phyloP scores from a whole-genome alignment of 2,329 filamentous ascomycete species.

The Ascomycota sp. region DNA sequence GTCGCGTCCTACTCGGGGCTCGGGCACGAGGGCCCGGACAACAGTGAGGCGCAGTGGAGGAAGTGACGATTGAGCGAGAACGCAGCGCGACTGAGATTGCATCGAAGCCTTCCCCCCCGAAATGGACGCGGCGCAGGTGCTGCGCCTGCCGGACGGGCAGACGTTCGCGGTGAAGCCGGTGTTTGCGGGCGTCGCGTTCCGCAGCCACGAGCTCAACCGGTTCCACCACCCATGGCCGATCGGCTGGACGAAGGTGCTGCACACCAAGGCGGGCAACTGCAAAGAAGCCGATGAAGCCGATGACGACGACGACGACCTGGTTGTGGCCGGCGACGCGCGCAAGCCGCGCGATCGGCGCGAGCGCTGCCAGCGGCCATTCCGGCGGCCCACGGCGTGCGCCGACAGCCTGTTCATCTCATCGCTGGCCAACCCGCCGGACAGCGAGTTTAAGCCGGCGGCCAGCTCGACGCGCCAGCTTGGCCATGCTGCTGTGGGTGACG shows the following conservation, averaged over 20 bases:
- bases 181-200: slow-evolving; percentile 85
- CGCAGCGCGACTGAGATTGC: too few relatives aligned
- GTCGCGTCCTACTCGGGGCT: slow-evolving; percentile 54
- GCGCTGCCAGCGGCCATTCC: slow-evolving; percentile 25
- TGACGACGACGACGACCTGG: slow-evolving; percentile 7
- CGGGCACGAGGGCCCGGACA: slow-evolving; percentile 36
- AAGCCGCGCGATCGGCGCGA: too few relatives aligned
- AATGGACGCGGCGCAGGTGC: slow-evolving; percentile 15
- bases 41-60: slow-evolving; percentile 32
- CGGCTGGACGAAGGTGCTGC: slow-evolving; percentile 78
- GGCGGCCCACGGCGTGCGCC: slow-evolving; percentile 50
- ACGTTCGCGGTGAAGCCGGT: slow-evolving; percentile 63
- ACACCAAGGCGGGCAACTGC: slow-evolving; percentile 34
- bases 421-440: slow-evolving; percentile 63
- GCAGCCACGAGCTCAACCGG: slow-evolving; percentile 51
- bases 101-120: too few relatives aligned
- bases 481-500: slow-evolving; percentile 91
- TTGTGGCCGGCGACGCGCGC: slow-evolving; percentile 10
- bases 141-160: slow-evolving; percentile 76
- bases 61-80: too few relatives aligned
- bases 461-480: slow-evolving; percentile 77
- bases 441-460: slow-evolving; percentile 57
- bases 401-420: slow-evolving; percentile 84
- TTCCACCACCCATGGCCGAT: slow-evolving; percentile 56
- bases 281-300: slow-evolving; percentile 2